These are phyloP conservation scores for Angomonas deanei DNA, from an alignment of 208 protist species.

Conservation along the genomic window DNA sequence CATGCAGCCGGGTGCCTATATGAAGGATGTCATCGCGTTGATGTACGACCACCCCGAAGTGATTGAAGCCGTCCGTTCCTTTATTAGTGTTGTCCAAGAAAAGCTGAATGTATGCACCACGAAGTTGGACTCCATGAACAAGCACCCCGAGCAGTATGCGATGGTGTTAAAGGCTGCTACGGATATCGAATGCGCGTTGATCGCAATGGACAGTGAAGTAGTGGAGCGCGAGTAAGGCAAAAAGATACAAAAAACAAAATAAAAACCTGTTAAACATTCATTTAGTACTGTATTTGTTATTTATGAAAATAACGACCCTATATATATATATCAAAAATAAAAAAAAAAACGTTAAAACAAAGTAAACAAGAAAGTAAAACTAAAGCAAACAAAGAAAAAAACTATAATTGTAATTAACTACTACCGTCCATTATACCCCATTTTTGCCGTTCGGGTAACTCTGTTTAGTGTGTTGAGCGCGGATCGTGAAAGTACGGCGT, in stretches of 20 bases:
- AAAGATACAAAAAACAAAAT: background rate
- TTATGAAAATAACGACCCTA: background rate
- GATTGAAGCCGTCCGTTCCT: slow-evolving; percentile 34
- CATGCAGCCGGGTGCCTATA: slow-evolving; percentile 67
- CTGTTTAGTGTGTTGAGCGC: too few relatives aligned
- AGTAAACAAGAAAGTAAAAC: background rate
- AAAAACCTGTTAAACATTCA: too few relatives aligned
- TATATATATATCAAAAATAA: slow-evolving; percentile 2
- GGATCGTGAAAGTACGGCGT: too few relatives aligned
- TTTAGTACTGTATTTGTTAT: too few relatives aligned
- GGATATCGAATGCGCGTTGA: slow-evolving; percentile 81
- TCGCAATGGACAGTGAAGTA: slow-evolving; percentile 46
- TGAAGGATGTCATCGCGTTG: slow-evolving; percentile 72
- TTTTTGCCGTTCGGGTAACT: too few relatives aligned
- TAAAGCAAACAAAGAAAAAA: too few relatives aligned
- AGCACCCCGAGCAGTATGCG: slow-evolving; percentile 76
- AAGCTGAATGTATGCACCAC: slow-evolving; percentile 61
- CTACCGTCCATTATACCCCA: too few relatives aligned
- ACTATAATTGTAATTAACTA: background rate
- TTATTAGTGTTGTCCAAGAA: slow-evolving; percentile 30
- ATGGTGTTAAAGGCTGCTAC: slow-evolving; percentile 82
- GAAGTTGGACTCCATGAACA: slow-evolving; percentile 36
- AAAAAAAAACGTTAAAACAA: background rate
- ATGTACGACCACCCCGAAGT: slow-evolving; percentile 57
- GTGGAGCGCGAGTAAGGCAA: background rate